These are phyloP conservation scores for Agaricus blazei DNA, from an alignment of 768 basidiomycete genomes.

Conservation along the genomic window DNA sequence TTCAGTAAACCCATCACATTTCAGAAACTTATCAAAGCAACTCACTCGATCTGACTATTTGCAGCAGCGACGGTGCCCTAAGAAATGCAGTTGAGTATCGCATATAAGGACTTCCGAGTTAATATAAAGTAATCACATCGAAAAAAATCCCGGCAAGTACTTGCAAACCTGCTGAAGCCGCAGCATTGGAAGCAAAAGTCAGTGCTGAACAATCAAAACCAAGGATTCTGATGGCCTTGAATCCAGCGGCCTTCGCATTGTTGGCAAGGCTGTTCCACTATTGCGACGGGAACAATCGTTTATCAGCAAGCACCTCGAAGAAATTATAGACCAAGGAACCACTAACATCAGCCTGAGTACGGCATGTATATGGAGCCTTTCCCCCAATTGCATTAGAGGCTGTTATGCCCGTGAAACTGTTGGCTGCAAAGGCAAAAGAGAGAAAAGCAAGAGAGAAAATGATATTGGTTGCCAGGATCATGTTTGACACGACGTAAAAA, in stretches of 20 bases:
- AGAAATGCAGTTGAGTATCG: not conserved
- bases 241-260: slow-evolving; percentile 24
- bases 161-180: slow-evolving; percentile 22
- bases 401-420: slow-evolving; percentile 27
- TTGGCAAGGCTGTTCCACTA: slow-evolving; percentile 32
- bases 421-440: slow-evolving; percentile 18
- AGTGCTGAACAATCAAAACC: slow-evolving; percentile 34
- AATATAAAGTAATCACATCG: slow-evolving; percentile 15
- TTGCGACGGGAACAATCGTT: not conserved
- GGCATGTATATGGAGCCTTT: slow-evolving; percentile 24
- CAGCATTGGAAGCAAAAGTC: slow-evolving; percentile 28
- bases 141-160: slow-evolving; percentile 31
- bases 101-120: not conserved
- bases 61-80: slow-evolving; percentile 26
- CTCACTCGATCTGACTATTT: slow-evolving; percentile 24
- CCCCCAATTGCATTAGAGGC: slow-evolving; percentile 29
- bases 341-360: slow-evolving; percentile 27
- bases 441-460: slow-evolving; percentile 10
- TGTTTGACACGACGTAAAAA: not conserved
- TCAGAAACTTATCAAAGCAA: not conserved
- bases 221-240: slow-evolving; percentile 28
- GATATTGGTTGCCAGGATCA: not conserved
- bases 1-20: not conserved
- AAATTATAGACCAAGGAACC: not conserved
- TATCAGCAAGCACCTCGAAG: too few species aligned